Conservation (phyloP, 306 rosid genomes). For the Prinsepia uniflora region DNA sequence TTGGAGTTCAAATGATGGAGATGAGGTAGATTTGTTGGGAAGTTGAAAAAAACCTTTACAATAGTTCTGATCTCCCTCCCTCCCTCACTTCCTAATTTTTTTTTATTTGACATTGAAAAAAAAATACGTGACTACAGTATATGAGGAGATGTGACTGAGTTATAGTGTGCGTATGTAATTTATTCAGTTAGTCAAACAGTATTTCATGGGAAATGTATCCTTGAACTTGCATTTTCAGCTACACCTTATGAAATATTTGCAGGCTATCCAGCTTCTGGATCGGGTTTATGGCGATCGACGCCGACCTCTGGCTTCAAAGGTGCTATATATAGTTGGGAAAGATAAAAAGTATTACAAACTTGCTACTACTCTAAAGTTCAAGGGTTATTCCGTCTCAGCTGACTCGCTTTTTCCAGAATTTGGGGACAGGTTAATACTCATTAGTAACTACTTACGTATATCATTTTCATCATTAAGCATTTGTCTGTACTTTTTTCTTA, state of each 20-base stretch:
- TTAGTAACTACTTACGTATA: neutral
- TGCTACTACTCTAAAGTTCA: constrained; percentile 40
- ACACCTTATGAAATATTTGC: constrained; percentile 23
- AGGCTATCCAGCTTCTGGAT: constrained; percentile 47
- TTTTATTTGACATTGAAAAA: neutral
- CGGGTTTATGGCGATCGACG: constrained; percentile 25
- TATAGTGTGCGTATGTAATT: neutral
- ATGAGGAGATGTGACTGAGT: neutral
- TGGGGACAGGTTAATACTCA: constrained; percentile 43
- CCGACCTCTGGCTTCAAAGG: constrained; percentile 26
- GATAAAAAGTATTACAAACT: constrained; percentile 36
- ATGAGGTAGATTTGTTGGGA: neutral
- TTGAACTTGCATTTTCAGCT: neutral
- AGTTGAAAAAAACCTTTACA: too few relatives aligned
- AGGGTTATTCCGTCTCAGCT: constrained; percentile 35
- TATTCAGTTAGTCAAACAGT: neutral
- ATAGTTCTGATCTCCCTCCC: too few relatives aligned
- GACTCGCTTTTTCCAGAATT: constrained; percentile 26
- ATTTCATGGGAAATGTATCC: neutral
- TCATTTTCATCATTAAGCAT: neutral
- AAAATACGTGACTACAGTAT: neutral
- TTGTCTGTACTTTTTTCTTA: too few relatives aligned
- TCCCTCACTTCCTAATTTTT: neutral
- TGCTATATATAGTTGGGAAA: constrained; percentile 47
- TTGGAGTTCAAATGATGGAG: neutral